phyloP scores from a whole-genome alignment of 116 monocot genomes.

The Dioscorea cayenensis region DNA sequence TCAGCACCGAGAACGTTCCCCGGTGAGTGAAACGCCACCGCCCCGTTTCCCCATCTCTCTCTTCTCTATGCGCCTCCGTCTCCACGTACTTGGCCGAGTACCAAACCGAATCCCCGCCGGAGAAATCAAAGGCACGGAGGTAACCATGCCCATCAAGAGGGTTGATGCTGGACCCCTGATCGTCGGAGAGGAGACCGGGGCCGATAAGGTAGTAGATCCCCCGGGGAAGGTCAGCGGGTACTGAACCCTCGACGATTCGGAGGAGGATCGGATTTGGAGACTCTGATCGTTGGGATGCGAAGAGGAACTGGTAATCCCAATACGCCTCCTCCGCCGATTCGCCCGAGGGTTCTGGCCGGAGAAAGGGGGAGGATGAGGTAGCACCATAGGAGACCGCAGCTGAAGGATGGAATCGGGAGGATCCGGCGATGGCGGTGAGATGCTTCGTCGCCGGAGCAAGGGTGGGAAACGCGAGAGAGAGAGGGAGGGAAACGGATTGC shows the following conservation, averaged over 20 bases:
- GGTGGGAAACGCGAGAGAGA: background rate
- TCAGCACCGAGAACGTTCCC: conserved; percentile 81
- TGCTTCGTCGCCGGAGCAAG: background rate
- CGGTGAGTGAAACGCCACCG: conserved; percentile 73
- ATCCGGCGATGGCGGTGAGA: background rate
- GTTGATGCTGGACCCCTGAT: conserved; percentile 79
- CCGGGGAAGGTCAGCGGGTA: conserved; percentile 67
- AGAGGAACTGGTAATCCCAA: conserved; percentile 85
- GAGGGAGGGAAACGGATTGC: background rate
- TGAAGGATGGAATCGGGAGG: background rate
- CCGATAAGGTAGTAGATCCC: conserved; percentile 87
- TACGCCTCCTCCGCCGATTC: conserved; percentile 49
- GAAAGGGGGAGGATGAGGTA: background rate
- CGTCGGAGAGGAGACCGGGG: conserved; percentile 79
- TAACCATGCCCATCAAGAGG: conserved; percentile 96
- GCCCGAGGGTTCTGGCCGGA: background rate
- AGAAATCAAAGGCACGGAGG: conserved; percentile 72
- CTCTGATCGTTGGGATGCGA: conserved; percentile 74
- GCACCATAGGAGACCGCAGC: background rate
- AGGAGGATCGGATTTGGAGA: conserved; percentile 30
- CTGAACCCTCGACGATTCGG: conserved; percentile 22
- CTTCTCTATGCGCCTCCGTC: conserved; percentile 63
- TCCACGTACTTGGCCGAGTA: conserved; percentile 74
- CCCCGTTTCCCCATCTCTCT: conserved; percentile 25
- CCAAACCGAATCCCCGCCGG: conserved; percentile 8